phyloP scores from a whole-genome alignment of 2,329 filamentous ascomycete genomes.

The Lasiodiplodia gonubiensis region DNA sequence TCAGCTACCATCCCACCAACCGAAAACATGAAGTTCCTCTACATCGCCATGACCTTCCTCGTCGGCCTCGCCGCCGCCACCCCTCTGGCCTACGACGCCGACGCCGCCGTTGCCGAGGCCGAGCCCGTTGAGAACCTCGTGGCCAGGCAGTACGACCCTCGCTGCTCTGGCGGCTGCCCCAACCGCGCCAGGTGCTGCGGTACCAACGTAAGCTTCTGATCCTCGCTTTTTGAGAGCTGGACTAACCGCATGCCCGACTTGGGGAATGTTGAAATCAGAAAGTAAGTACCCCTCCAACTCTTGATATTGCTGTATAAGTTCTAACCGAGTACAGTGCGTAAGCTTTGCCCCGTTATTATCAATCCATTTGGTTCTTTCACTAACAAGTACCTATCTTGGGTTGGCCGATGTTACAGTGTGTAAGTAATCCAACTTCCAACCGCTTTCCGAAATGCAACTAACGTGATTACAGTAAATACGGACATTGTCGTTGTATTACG shows the following conservation, averaged over 20 bases:
- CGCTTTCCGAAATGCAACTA: neutral
- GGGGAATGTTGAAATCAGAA: neutral
- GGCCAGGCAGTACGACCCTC: neutral
- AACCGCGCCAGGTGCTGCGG: neutral
- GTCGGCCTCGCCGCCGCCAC: neutral
- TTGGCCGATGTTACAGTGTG: neutral
- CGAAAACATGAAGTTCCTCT: neutral
- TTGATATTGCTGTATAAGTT: neutral
- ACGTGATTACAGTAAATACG: neutral
- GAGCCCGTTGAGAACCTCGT: neutral
- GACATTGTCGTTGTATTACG: no score
- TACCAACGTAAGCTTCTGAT: neutral
- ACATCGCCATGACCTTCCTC: neutral
- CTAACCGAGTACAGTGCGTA: neutral
- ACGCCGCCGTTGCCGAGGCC: neutral
- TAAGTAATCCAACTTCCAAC: neutral
- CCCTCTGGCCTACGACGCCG: neutral
- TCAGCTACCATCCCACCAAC: neutral
- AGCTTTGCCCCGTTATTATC: neutral
- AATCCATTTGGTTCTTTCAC: neutral
- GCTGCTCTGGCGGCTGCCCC: neutral
- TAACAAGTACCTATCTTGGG: neutral
- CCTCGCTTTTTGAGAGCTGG: neutral
- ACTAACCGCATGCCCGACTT: neutral
- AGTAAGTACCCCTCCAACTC: neutral